Base-by-base conservation (phyloP, 1,284 basidiomycete genomes). In the Rhodotorula sp. region DNA sequence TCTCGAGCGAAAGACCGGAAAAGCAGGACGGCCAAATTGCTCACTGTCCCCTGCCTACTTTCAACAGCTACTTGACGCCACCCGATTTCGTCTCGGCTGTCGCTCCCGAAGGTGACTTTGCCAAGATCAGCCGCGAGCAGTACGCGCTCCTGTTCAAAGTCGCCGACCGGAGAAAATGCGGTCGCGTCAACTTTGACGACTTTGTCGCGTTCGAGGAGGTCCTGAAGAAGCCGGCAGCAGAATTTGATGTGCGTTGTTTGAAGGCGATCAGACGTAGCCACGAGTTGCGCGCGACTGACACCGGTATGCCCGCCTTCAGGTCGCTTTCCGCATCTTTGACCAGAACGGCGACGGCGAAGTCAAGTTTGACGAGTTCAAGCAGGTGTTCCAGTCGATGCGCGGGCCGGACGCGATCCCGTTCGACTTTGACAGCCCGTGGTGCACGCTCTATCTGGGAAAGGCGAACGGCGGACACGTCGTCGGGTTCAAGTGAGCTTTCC, bases 291-390 rank as follows among this genome's bases (percentile, higher is more conserved):
- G 95, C 92, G 80, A 97, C 97, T 81, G 94, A 97, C 82, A 51
- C 60, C 12, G 31, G 18, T 26, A 3, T 43, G 18, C 5, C 23
- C 12, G n/a, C 21, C 15, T 3, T 5, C 57, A 91, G 87, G 93
- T 97, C 81, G 94, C 94, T 39, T 97, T 97, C 85, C 89, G 91
- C 80, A 95, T 92, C 80, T 97, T 97, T 81, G 94, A 97, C 82
- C 89, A 90, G 65, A 92, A 97, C 81, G 86, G 89, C 73, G 91
- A 91, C 49, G 94, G 94, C 23, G 87, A 88, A 65, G 95, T 97
- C 80, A 89, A 90, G 62, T 95, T 91, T 80, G 89, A 94, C 78
- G 92, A 94, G 82, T 96, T 97, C 85, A 95, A 94, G 83, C 87
- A 87, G 71, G 92, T 94, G 65, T 91, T 96, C 81, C 88, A 87